Evolutionary conservation across 352 stramenopile species (phyloP).

Genomic region (Phytopythium oedochilum): DNA sequence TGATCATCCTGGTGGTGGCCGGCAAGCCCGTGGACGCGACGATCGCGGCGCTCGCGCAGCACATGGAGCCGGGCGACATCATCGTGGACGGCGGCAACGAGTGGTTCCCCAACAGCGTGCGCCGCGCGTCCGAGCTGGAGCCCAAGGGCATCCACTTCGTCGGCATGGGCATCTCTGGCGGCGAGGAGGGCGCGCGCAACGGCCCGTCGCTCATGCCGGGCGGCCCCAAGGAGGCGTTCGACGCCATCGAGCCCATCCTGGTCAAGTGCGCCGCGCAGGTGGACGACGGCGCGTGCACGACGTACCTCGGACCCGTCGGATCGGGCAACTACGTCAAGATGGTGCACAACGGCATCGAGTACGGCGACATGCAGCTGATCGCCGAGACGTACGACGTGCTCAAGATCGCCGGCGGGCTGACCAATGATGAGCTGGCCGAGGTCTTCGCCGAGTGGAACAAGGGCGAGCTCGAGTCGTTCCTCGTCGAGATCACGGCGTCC

Average conservation of each 20-base stretch:
- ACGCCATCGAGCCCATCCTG: slow-evolving; percentile 96
- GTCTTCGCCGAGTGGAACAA: slow-evolving; percentile 98
- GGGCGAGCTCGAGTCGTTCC: slow-evolving; percentile 93
- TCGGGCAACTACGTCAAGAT: slow-evolving; percentile 99
- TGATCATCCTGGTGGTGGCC: slow-evolving; percentile 98
- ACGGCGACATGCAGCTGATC: slow-evolving; percentile 99
- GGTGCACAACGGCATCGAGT: slow-evolving; percentile 99
- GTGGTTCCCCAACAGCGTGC: slow-evolving; percentile 98
- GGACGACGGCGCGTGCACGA: slow-evolving; percentile 93
- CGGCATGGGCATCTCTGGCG: slow-evolving; percentile 98
- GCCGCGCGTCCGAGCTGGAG: slow-evolving; percentile 90
- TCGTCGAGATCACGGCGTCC: slow-evolving; percentile 98
- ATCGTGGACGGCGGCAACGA: slow-evolving; percentile 99
- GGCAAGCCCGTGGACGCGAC: slow-evolving; percentile 95
- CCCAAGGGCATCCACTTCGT: slow-evolving; percentile 96
- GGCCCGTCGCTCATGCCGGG: slow-evolving; percentile 98
- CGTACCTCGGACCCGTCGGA: slow-evolving; percentile 95
- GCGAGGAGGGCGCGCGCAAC: slow-evolving; percentile 97
- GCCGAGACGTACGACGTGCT: slow-evolving; percentile 98
- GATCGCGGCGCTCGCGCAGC: slow-evolving; percentile 81
- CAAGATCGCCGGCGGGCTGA: slow-evolving; percentile 89
- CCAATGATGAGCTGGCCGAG: slow-evolving; percentile 88
- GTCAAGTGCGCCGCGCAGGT: slow-evolving; percentile 96
- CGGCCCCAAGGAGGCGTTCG: slow-evolving; percentile 94
- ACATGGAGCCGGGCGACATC: slow-evolving; percentile 94